phyloP scores from a whole-genome alignment of 768 basidiomycete species.

The Panellus pusillus region DNA sequence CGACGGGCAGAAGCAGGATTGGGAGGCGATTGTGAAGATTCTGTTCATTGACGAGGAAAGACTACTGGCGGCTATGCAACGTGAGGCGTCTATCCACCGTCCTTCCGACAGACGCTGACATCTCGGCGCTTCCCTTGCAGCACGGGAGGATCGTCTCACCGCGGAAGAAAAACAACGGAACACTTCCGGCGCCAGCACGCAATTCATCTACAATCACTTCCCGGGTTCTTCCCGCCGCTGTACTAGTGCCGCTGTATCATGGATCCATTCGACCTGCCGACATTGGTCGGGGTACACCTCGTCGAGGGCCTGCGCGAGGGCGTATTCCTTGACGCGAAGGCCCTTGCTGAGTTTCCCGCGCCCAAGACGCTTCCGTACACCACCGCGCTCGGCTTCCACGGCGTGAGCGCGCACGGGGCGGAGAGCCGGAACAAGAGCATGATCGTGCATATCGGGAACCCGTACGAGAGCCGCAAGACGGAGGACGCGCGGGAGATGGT shows the following conservation, averaged over 20 bases:
- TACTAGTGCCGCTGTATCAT: slow-evolving; percentile 75
- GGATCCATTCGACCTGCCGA: slow-evolving; percentile 87
- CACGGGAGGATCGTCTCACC: slow-evolving; percentile 75
- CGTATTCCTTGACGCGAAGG: slow-evolving; percentile 79
- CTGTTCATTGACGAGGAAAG: slow-evolving; percentile 90
- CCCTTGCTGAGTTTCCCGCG: slow-evolving; percentile 95
- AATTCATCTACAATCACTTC: slow-evolving; percentile 73
- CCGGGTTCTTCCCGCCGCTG: slow-evolving; percentile 92
- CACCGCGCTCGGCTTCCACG: slow-evolving; percentile 76
- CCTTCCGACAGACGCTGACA: background rate
- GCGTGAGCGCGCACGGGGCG: slow-evolving; percentile 89
- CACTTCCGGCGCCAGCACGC: slow-evolving; percentile 73
- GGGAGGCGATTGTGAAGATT: slow-evolving; percentile 99
- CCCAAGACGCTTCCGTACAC: slow-evolving; percentile 84
- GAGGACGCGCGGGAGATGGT: slow-evolving; percentile 76
- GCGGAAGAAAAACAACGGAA: slow-evolving; percentile 78
- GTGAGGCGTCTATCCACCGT: slow-evolving; percentile 43
- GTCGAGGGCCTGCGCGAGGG: slow-evolving; percentile 87
- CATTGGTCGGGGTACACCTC: slow-evolving; percentile 80
- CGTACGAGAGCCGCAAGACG: slow-evolving; percentile 62
- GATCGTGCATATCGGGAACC: slow-evolving; percentile 81
- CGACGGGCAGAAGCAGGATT: slow-evolving; percentile 98
- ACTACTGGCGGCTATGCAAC: slow-evolving; percentile 78
- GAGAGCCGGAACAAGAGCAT: slow-evolving; percentile 94
- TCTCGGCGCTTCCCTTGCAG: slow-evolving; percentile 42